These are phyloP conservation scores for Mycena leptocephala DNA, from an alignment of 768 basidiomycete genomes.

Conservation along the genomic window DNA sequence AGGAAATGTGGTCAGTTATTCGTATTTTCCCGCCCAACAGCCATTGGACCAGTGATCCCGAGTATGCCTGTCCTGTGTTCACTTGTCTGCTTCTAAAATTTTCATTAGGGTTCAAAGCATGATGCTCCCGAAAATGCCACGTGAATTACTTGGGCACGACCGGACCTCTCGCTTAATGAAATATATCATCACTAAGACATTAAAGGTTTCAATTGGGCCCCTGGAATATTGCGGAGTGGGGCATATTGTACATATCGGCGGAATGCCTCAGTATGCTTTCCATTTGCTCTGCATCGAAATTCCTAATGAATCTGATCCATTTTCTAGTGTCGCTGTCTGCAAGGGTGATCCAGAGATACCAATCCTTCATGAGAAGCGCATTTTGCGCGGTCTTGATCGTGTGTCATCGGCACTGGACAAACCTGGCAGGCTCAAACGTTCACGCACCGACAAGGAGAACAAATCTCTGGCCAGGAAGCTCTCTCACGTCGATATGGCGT, in stretches of 20 bases:
- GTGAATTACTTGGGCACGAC: not conserved
- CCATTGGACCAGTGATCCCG: not conserved
- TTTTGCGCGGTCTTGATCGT: not conserved
- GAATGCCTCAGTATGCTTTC: not conserved
- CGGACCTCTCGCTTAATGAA: not conserved
- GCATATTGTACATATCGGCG: not conserved
- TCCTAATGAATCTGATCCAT: not conserved
- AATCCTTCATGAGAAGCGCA: not conserved
- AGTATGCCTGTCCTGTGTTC: not conserved
- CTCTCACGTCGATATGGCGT: not conserved
- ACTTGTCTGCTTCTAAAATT: too few species aligned
- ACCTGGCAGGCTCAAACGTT: not conserved
- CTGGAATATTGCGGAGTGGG: not conserved
- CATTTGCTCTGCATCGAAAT: not conserved
- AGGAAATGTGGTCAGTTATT: not conserved
- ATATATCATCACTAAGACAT: not conserved
- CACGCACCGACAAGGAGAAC: not conserved
- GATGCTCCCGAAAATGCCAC: too few species aligned
- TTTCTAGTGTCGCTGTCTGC: not conserved
- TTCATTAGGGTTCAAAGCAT: too few species aligned
- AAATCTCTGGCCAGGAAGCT: not conserved
- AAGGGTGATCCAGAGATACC: not conserved
- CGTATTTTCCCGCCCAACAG: not conserved
- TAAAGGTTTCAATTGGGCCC: not conserved
- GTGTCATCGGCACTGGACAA: not conserved